phyloP scores from a whole-genome alignment of 768 basidiomycete genomes.

The Naematelia aurantialba region DNA sequence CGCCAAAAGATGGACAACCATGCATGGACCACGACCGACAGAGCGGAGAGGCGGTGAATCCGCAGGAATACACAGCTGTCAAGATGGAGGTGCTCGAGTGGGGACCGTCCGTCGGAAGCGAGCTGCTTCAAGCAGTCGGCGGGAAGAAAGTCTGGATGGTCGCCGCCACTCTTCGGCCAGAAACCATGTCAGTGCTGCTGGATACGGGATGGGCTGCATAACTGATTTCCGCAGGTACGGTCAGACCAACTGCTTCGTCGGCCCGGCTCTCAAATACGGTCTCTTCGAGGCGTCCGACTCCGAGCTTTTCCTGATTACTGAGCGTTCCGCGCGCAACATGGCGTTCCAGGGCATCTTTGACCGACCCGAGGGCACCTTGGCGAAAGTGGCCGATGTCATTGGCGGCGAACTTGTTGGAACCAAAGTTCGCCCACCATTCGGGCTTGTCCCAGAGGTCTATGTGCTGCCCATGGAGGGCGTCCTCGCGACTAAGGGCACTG shows the following conservation, averaged over 20 bases:
- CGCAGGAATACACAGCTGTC: slow-evolving; percentile 89
- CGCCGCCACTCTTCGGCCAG: slow-evolving; percentile 92
- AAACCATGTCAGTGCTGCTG: slow-evolving; percentile 76
- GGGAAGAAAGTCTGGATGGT: slow-evolving; percentile 82
- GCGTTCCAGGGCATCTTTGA: slow-evolving; percentile 83
- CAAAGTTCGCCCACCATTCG: slow-evolving; percentile 81
- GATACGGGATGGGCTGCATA: background rate
- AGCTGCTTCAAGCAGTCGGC: slow-evolving; percentile 65
- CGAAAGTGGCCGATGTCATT: slow-evolving; percentile 70
- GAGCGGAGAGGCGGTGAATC: slow-evolving; percentile 89
- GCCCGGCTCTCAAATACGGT: slow-evolving; percentile 83
- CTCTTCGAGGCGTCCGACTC: slow-evolving; percentile 66
- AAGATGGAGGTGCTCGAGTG: slow-evolving; percentile 91
- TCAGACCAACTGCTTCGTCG: slow-evolving; percentile 97
- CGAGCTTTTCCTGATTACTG: slow-evolving; percentile 82
- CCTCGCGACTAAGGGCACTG: slow-evolving; percentile 95
- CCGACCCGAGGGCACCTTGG: slow-evolving; percentile 63
- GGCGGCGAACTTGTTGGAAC: slow-evolving; percentile 81
- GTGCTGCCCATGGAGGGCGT: slow-evolving; percentile 99
- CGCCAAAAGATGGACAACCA: slow-evolving; percentile 95
- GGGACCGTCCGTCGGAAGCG: slow-evolving; percentile 65
- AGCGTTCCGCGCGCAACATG: slow-evolving; percentile 95
- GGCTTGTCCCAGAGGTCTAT: slow-evolving; percentile 77
- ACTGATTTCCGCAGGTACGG: slow-evolving; percentile 66
- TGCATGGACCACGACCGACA: slow-evolving; percentile 99